A percentile compares a stretch with the other conserved stretches of the same genome.
Conservation (phyloP, 192 early-diverging fungal species). For the Umbelopsis isabellina region DNA sequence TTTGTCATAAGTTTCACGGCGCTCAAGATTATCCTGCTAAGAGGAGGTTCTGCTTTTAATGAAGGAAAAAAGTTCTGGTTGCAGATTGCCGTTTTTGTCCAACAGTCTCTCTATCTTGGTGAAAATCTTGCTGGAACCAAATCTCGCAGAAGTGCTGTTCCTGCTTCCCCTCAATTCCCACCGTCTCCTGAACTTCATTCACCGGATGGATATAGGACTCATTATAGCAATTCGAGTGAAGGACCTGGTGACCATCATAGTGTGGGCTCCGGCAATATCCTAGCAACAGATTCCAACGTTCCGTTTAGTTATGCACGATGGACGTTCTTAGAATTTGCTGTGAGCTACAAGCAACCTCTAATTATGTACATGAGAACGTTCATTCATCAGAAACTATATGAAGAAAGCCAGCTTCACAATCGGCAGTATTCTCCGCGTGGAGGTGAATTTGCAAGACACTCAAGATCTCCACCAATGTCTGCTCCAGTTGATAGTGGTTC, state of each 20-base stretch:
- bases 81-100: conserved; percentile 43
- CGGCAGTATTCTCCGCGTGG: conserved; percentile 17
- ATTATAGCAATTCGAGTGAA: neutral
- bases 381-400: conserved; percentile 44
- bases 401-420: conserved; percentile 22
- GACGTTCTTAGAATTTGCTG: conserved; percentile 57
- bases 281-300: conserved; percentile 12
- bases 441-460: conserved; percentile 14
- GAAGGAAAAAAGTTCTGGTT: conserved; percentile 48
- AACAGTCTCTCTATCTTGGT: conserved; percentile 40
- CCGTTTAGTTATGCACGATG: conserved; percentile 50
- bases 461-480: conserved; percentile 9
- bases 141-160: conserved; percentile 2
- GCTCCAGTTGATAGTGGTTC: conserved; percentile 33
- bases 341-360: conserved; percentile 51
- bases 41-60: conserved; percentile 50
- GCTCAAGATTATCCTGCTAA: conserved; percentile 55
- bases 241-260: neutral
- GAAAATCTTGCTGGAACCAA: conserved; percentile 32
- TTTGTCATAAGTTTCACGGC: conserved; percentile 55
- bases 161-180: conserved; percentile 13
- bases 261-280: neutral
- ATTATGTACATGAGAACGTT: conserved; percentile 49
- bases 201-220: neutral
- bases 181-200: neutral